Evolutionary conservation across 768 basidiomycete species (phyloP), one percentile per base, ranked within the genome.

Genomic region (Tulasnella sp.): DNA sequence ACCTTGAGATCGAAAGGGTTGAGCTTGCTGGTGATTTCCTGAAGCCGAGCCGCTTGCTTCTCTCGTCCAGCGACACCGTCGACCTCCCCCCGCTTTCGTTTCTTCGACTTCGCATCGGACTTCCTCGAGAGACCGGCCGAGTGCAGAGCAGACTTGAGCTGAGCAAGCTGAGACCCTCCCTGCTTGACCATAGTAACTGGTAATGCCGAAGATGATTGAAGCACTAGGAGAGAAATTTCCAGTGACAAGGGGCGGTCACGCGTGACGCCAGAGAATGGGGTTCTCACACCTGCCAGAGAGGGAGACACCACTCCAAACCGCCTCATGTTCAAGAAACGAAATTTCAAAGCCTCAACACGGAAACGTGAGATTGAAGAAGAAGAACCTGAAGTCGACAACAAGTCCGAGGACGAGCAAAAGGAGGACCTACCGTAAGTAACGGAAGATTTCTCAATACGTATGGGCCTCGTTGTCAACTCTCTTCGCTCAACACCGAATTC

Each of bases 1-100:
- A 96, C 94, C 83, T 96, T 94, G 83, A 92, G 89, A 85, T 99
- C 97, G 86, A 99, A 99, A 28, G 96, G 94, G 87, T 98, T 99
- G 84, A 98, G 88, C 83, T 90, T 91, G 83, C 91, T 90, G 82
- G 95, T 92, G 81, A 99, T 97, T 84, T 93, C 93, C 77, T 91
- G 90, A 60, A 98, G 90, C 84, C 91, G 94, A 8, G 92, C 91
- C 0, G 93, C 90, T 82, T 90, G 92, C 86, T 94, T 95, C 82
- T 93, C 93, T 85, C 93, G 95, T 84, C 91, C 84, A 31, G 83
- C 18, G 86, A 85, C 48, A 84, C 34, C 50, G 37, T 89, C 88
- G 69, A 88, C 86, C 4, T 86, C 86, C 0, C 88, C 84, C 58
- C 93, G 90, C 84, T 93, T 95, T 81, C 93, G 89, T 86, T 95